These are phyloP conservation scores for Blastomyces parvus DNA, from an alignment of 2,329 filamentous ascomycete genomes.

Conservation along the genomic window DNA sequence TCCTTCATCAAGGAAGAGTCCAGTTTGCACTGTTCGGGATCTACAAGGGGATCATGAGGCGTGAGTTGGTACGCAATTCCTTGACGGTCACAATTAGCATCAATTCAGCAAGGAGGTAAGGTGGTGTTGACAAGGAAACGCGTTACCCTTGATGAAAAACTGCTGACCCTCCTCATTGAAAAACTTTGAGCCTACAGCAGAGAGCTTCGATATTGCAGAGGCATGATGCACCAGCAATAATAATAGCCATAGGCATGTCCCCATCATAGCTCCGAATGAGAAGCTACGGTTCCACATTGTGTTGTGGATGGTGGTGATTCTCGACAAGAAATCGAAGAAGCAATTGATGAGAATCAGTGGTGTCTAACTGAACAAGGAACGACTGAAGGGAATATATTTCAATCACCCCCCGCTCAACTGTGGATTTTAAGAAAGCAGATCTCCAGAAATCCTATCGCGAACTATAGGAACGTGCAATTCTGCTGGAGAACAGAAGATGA, in stretches of 20 bases:
- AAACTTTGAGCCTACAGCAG: constrained; percentile 68
- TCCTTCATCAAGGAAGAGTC: constrained; percentile 71
- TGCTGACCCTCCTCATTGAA: constrained; percentile 72
- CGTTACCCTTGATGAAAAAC: constrained; percentile 70
- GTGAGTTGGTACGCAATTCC: constrained; percentile 63
- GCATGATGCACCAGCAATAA: constrained; percentile 22
- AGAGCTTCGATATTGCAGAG: constrained; percentile 45
- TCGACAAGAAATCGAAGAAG: not conserved
- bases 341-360: not conserved
- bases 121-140: constrained; percentile 4
- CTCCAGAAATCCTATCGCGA: not conserved
- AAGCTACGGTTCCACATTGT: constrained; percentile 5
- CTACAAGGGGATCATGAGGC: constrained; percentile 64
- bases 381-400: not conserved
- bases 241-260: constrained; percentile 21
- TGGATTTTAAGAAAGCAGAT: not conserved
- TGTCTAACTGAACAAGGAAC: not conserved
- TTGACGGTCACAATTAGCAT: constrained; percentile 5
- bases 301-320: too few relatives aligned
- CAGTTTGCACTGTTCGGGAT: constrained; percentile 64
- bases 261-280: constrained; percentile 6
- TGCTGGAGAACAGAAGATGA: not conserved
- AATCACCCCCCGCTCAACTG: not conserved
- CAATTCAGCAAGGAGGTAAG: not conserved
- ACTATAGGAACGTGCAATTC: not conserved